Base-by-base conservation (phyloP, 1,284 basidiomycete species). In the Leccinum griseonigrum region DNA sequence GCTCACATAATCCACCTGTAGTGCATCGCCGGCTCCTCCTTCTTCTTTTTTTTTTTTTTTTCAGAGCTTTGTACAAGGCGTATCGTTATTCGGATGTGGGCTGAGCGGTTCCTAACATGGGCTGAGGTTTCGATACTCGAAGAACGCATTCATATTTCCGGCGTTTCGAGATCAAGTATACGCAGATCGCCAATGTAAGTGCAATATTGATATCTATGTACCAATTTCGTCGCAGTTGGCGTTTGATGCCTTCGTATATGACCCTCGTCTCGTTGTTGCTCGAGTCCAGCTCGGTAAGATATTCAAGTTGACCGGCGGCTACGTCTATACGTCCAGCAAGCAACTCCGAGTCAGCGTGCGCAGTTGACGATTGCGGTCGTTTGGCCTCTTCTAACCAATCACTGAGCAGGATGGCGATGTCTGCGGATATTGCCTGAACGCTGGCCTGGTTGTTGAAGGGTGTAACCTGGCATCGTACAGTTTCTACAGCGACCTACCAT, bases 381-480 rank as follows among this genome's bases (percentile, higher is more conserved):
- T 81, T 84, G 16, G 85, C 86, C 60, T 89, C 90, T 61, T 88
- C 83, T 38, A 93, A 71, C 92, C 92, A 94, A 67, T 92, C 88
- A 18, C 79, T 80, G 29, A 94, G 75, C 28, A 94, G 78, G 34
- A 89, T 77, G 38, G 90, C 87, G 68, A 94, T 90, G 68, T 93
- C 91, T 8, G 87, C 82, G 0, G 91, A 91, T 60, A 94, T 83
- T 57, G 86, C 83, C 69, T 91, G 87, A 2, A 92, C 85, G 61
- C 91, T 91, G 38, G 81, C 79, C 68, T 91, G 88, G 53, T 85
- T 84, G 69, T 92, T 91, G 79, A 92, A 94, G 11, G 92, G 92
- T 22, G 92, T 91, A 26, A 93, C 81, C 91, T 94, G 58, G 43
- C 54, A 54, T 32, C 52, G 53, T 29, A n/a, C 29, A 46, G 13